Evolutionary conservation across 1,139 yeast genomes (phyloP), one percentile per base, ranked within the genome.

Genomic region (Kluyveromyces sp.): DNA sequence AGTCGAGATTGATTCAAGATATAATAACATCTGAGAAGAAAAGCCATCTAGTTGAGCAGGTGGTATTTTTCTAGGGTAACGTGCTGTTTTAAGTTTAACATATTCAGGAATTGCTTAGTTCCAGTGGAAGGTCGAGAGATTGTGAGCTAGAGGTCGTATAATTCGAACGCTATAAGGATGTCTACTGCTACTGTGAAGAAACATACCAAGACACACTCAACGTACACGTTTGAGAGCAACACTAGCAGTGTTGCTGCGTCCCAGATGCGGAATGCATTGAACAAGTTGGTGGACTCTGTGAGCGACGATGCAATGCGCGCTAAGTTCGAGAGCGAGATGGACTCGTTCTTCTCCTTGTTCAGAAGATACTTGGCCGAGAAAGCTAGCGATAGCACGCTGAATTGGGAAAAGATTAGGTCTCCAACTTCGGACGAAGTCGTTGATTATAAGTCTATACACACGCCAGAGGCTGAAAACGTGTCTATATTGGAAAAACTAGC

Each of bases 161-260:
- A n/a, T n/a, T n/a, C n/a, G n/a, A n/a, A n/a, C n/a, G n/a, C n/a
- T n/a, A n/a, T n/a, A n/a, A n/a, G n/a, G n/a, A n/a, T 29, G 35
- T n/a, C 34, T 38, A 31, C 32, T 15, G n/a, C 26, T 12, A 33
- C 39, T n/a, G 45, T 65, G 3, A 79, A 79, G 69, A 83, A 80
- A 65, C 94, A 83, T 68, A 73, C 69, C 58, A 83, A 83, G 68
- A 73, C 87, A 13, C 94, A 83, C 40, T 61, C 65, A n/a, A 59
- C 64, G 34, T 63, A 83, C 80, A 96, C 96, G 20, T 92, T 92
- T 61, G 98, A 92, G 68, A 84, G 85, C 70, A 86, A 95, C 53
- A 89, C 96, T 39, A 87, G 96, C 49, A 87, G 87, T 50, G 94
- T 88, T 49, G 95, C 98, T 29, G 97, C 98, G 7, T 83, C 95